A percentile compares a stretch with the other conserved stretches of the same genome.
These are phyloP conservation scores for Pharnaceum exiguum DNA, from an alignment of 148 eudicot species.

Conservation along the genomic window DNA sequence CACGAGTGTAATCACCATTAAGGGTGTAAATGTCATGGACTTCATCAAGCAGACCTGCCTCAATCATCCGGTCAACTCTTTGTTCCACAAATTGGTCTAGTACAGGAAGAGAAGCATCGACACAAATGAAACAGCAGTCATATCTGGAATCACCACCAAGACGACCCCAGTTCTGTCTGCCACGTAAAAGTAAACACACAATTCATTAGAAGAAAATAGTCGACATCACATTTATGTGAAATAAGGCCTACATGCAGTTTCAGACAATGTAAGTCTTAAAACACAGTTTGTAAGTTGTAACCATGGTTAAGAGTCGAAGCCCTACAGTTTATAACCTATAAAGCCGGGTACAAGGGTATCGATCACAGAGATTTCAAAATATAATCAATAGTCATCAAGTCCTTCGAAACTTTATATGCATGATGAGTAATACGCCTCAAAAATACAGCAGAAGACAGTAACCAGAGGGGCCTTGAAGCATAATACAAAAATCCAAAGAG, in stretches of 20 bases:
- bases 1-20: slow-evolving; percentile 87
- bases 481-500: background rate
- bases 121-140: slow-evolving; percentile 76
- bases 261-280: no score
- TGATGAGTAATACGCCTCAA: background rate
- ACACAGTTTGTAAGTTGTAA: no score
- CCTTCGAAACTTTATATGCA: no score
- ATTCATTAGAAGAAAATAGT: background rate
- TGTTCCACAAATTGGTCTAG: slow-evolving; percentile 69
- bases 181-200: slow-evolving; percentile 34
- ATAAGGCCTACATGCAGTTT: no score
- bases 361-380: no score
- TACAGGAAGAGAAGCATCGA: slow-evolving; percentile 73
- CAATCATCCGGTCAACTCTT: slow-evolving; percentile 83
- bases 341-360: no score
- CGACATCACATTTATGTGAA: background rate
- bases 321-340: no score
- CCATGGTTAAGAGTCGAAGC: no score
- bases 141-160: slow-evolving; percentile 68
- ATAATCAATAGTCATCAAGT: no score
- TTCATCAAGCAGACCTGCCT: slow-evolving; percentile 76
- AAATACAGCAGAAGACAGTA: background rate
- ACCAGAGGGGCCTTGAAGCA: background rate
- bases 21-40: slow-evolving; percentile 60
- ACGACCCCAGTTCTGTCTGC: slow-evolving; percentile 98